Percentiles rank a stretch among this genome's conserved stretches.
Evolutionary conservation across 1,139 yeast genomes (phyloP).

Genomic region (Geotrichum cucujoidarum): DNA sequence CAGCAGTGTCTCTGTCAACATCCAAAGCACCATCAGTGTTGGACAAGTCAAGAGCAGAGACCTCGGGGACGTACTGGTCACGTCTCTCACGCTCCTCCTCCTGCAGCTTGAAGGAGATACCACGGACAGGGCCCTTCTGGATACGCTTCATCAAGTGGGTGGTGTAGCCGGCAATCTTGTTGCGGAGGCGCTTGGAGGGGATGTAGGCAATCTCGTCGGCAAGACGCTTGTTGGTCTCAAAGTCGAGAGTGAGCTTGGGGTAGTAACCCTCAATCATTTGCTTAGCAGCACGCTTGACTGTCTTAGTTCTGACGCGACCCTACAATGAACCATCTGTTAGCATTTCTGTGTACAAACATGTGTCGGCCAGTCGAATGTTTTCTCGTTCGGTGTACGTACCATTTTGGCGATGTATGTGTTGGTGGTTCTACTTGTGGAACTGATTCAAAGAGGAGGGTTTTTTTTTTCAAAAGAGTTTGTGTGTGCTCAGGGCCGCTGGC

Average conservation of each 20-base stretch:
- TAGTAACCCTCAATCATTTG: slow-evolving; percentile 99
- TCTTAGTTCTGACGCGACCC: slow-evolving; percentile 63
- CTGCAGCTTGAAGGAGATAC: slow-evolving; percentile 99
- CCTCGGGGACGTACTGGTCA: slow-evolving; percentile 99
- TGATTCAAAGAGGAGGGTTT: slow-evolving; percentile 2
- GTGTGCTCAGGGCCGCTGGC: no score
- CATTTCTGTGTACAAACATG: neutral
- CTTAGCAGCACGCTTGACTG: slow-evolving; percentile 99
- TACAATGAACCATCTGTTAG: slow-evolving; percentile 10
- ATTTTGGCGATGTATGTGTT: slow-evolving; percentile 18
- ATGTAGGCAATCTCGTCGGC: slow-evolving; percentile 97
- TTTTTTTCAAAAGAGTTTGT: neutral
- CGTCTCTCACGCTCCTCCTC: slow-evolving; percentile 99
- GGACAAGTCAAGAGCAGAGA: slow-evolving; percentile 97
- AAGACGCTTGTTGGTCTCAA: slow-evolving; percentile 99
- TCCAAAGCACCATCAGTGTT: slow-evolving; percentile 95
- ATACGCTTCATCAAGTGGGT: slow-evolving; percentile 99
- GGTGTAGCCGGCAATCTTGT: slow-evolving; percentile 99
- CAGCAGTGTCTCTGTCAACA: slow-evolving; percentile 97
- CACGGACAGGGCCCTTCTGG: slow-evolving; percentile 99
- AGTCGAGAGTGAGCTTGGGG: slow-evolving; percentile 99
- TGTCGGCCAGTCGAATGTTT: no score
- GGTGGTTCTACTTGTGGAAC: slow-evolving; percentile 4
- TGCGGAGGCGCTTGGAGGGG: slow-evolving; percentile 99
- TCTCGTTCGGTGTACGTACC: slow-evolving; percentile 17